Evolutionary conservation across 257 asterid species (phyloP), one percentile per base, ranked within the genome.

Genomic region (Nicotiana undulata): DNA sequence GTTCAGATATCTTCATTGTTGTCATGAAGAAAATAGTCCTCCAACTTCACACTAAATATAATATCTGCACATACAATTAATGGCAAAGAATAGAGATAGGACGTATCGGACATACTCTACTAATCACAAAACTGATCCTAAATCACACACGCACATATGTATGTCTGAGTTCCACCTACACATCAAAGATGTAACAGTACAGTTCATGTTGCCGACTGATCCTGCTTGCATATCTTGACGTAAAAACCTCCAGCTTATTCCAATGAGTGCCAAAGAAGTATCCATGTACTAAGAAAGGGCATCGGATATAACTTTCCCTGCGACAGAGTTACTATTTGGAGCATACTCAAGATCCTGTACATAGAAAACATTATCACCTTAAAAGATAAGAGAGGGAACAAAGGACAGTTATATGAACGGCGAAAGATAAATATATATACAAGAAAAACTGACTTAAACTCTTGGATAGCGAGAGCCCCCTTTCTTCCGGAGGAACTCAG

Each of bases 401-500:
- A 22, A 46, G 31, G 61, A 6, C 4, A 20, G 3, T 20, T 20
- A 7, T 40, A 70, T 70, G 2, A 70, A 44, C 20, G 59, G 59
- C 44, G 77, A 46, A 46, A 72, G 40, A 72, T 1, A 3, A 51
- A 51, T 51, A 51, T 12, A 4, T 3, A 51, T 7, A 24, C 20
- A 46, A 72, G 65, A 75, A 66, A 65, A 9, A 80, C 81, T 44
- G 79, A 75, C 85, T 87, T 86, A 93, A 72, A 91, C 96, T 90
- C 98, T 87, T 53, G 97, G 98, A 85, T 86, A 94, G 66, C 97
- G 97, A 28, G 98, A 86, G 32, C 90, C 89, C 28, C 98, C 98
- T 81, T 94, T 94, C 92, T 93, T 94, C 88, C 90, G 89, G 85
- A 94, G 87, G 87, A 94, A 94, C 81, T 94, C 98, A 0, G 98